Conservation (phyloP, 441 rosid genomes). For the Isatis lusitanica region DNA sequence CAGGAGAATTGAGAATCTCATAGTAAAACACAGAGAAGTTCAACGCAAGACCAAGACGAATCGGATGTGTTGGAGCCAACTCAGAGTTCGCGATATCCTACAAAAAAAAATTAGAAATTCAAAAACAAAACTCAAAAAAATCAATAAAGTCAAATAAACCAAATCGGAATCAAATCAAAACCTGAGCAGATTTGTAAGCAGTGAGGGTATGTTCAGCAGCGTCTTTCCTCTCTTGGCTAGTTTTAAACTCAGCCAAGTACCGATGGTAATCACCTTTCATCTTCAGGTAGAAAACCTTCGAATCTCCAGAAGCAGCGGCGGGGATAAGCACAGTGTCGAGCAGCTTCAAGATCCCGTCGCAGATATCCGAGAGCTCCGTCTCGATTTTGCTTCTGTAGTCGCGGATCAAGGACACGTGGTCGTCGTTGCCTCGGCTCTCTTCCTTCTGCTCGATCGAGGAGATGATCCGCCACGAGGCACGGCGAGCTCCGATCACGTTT, state of each 20-base stretch:
- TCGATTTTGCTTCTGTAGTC: conserved; percentile 69
- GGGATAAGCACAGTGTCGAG: conserved; percentile 59
- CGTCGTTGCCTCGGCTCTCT: conserved; percentile 73
- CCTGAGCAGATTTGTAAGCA: conserved; percentile 74
- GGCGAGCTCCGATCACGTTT: conserved; percentile 72
- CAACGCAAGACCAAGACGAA: conserved; percentile 67
- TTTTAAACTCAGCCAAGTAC: conserved; percentile 69
- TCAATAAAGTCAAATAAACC: neutral
- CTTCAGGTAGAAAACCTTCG: conserved; percentile 66
- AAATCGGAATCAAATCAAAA: conserved; percentile 9
- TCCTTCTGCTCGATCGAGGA: conserved; percentile 70
- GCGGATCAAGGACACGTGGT: conserved; percentile 60
- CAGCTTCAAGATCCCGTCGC: conserved; percentile 61
- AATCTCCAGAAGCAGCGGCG: conserved; percentile 57
- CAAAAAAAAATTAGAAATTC: neutral
- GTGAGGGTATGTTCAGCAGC: conserved; percentile 70
- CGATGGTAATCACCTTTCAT: conserved; percentile 73
- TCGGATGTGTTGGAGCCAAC: conserved; percentile 67
- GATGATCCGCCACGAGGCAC: conserved; percentile 70
- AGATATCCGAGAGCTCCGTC: conserved; percentile 56
- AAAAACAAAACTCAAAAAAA: neutral
- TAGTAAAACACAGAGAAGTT: conserved; percentile 75
- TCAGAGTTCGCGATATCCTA: conserved; percentile 61
- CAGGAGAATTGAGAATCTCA: conserved; percentile 71
- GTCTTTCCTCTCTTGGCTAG: conserved; percentile 63